Evolutionary conservation across 176 grass and related monocot species (phyloP).

Genomic region (Tuctoria greenei): DNA sequence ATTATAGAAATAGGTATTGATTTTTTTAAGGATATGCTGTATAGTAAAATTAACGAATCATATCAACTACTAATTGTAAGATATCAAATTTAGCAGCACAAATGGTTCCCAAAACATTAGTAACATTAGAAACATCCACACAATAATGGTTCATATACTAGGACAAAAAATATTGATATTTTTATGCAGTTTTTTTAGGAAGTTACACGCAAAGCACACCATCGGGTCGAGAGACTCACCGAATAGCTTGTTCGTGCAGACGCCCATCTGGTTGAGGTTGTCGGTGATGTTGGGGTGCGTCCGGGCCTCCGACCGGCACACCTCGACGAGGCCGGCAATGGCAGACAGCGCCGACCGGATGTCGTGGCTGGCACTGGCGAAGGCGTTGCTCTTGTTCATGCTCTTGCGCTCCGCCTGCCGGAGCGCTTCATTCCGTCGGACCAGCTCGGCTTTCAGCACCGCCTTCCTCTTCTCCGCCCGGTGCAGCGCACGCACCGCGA

Average conservation of each 20-base stretch:
- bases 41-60: no score
- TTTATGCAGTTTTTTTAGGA: neutral
- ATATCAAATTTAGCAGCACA: no score
- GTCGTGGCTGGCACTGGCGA: conserved; percentile 70
- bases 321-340: conserved; percentile 49
- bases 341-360: conserved; percentile 51
- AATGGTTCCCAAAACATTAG: no score
- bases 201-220: neutral
- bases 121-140: no score
- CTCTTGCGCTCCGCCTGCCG: conserved; percentile 77
- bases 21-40: no score
- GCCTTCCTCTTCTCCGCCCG: conserved; percentile 25
- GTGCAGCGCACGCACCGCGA: conserved; percentile 8
- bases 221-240: conserved; percentile 30
- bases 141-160: no score
- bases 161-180: no score
- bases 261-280: conserved; percentile 51
- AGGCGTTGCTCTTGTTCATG: conserved; percentile 92
- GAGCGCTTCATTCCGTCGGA: conserved; percentile 60
- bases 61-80: no score
- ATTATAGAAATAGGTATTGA: no score
- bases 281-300: conserved; percentile 30
- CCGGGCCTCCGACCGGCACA: conserved; percentile 29
- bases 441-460: conserved; percentile 48
- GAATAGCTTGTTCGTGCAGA: conserved; percentile 58